A percentile compares a stretch with the other conserved stretches of the same genome.
Conservation (phyloP, 169 alveolate genomes). For the Perkinsus chesapeaki region DNA sequence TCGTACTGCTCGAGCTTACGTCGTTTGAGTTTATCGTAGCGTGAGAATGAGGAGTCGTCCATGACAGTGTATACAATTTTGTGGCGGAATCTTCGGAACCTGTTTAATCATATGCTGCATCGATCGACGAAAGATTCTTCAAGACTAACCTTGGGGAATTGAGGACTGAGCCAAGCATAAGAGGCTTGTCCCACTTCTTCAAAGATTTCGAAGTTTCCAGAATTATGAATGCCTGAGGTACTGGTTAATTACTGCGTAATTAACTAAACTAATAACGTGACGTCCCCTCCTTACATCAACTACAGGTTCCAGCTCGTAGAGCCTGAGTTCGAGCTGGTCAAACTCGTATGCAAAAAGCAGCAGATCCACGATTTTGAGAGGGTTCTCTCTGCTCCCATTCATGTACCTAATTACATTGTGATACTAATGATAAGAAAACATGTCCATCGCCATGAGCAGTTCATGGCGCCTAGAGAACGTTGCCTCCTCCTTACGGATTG, state of each 20-base stretch:
- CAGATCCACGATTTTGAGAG: background rate
- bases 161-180: no score
- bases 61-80: background rate
- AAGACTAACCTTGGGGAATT: no score
- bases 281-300: background rate
- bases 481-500: background rate
- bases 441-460: no score
- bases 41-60: background rate
- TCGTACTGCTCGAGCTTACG: background rate
- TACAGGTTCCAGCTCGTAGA: background rate
- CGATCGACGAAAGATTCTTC: background rate
- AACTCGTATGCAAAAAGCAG: background rate
- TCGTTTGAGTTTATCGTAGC: background rate
- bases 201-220: no score
- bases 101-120: background rate
- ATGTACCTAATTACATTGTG: background rate
- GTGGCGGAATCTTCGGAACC: background rate
- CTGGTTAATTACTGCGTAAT: no score
- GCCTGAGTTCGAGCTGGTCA: background rate
- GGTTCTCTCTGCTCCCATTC: background rate
- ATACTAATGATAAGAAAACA: no score
- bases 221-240: no score
- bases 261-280: no score
- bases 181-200: no score
- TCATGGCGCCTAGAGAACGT: background rate